Conservation (phyloP, 768 basidiomycete genomes). For the Podaxis sp. region DNA sequence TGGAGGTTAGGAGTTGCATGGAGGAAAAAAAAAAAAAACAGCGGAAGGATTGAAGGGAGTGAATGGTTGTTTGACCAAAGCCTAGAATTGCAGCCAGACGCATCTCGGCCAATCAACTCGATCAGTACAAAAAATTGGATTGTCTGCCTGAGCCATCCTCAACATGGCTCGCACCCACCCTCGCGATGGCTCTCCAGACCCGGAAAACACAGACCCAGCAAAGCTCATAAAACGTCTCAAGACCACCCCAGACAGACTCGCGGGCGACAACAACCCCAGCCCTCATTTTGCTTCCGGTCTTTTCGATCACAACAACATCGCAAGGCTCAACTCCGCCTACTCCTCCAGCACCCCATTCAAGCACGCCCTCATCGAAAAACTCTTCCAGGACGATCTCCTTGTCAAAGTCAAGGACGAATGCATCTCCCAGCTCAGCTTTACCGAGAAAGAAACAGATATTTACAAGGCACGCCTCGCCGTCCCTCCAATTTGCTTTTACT, state of each 20-base stretch:
- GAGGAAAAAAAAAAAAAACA: too few species aligned
- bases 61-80: neutral
- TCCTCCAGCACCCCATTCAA: slow-evolving; percentile 67
- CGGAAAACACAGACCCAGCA: slow-evolving; percentile 17
- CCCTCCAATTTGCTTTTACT: slow-evolving; percentile 8
- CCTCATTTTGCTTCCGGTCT: slow-evolving; percentile 50
- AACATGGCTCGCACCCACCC: slow-evolving; percentile 46
- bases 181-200: slow-evolving; percentile 42
- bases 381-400: slow-evolving; percentile 84
- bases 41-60: too few species aligned
- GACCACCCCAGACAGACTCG: slow-evolving; percentile 21
- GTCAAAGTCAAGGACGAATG: slow-evolving; percentile 83
- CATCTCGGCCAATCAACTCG: slow-evolving; percentile 6
- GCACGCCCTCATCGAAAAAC: slow-evolving; percentile 74
- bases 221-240: slow-evolving; percentile 27
- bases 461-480: slow-evolving; percentile 66
- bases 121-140: neutral
- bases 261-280: slow-evolving; percentile 29
- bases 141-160: neutral
- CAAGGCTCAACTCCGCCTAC: slow-evolving; percentile 57
- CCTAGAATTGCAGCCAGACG: neutral
- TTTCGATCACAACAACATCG: slow-evolving; percentile 55
- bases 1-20: too few species aligned
- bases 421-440: slow-evolving; percentile 72
- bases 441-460: slow-evolving; percentile 97